Evolutionary conservation across 2,329 filamentous ascomycete genomes (phyloP), one percentile per base, ranked within the genome.

Genomic region (Acephala macrosclerotiorum): DNA sequence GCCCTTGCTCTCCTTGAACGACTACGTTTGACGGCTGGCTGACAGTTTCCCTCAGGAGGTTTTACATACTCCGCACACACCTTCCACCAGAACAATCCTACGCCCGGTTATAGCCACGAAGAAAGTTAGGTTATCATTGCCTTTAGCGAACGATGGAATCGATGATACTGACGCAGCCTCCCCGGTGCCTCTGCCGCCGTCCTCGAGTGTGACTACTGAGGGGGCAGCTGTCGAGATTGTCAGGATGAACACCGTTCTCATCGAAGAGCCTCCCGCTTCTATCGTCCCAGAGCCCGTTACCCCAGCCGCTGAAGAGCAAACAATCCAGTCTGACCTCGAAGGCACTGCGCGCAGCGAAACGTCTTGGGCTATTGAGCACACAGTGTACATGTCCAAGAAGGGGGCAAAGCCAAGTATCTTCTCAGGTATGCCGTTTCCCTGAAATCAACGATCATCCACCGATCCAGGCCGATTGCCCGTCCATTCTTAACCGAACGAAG

Each of bases 11-110:
- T 5, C 14, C 3, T 29, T 18, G 18, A 53, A 33, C 14, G 25
- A 18, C 49, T 3, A 14, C 25, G 18, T 29, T 33, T 18, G 14
- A n/a, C 12, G 26, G n/a, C 20, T 49, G n/a, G 49, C 49, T 53
- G 14, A 53, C 12, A 53, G 7, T 11, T 33, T 26, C 14, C 14
- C 3, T 29, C 12, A 70, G 66, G 64, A 67, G 14, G 79, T 82
- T 56, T 75, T 82, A 33, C 79, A 81, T 62, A 78, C 82, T 45
- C 81, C 81, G 51, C 81, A 83, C 63, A 76, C 81, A n/a, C 81
- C 81, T 14, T 81, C 82, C 69, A 79, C 82, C 70, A 81, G 77
- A 7, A 82, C 81, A 5, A 79, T 83, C 51, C 80, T 80, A 35
- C 76, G 79, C 3, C 26, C 26, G 6, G 49, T 49, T 7, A 14